These are phyloP conservation scores for Ophiognomonia clavigignenti-juglandacearum DNA, from an alignment of 2,329 filamentous ascomycete species.

Conservation along the genomic window DNA sequence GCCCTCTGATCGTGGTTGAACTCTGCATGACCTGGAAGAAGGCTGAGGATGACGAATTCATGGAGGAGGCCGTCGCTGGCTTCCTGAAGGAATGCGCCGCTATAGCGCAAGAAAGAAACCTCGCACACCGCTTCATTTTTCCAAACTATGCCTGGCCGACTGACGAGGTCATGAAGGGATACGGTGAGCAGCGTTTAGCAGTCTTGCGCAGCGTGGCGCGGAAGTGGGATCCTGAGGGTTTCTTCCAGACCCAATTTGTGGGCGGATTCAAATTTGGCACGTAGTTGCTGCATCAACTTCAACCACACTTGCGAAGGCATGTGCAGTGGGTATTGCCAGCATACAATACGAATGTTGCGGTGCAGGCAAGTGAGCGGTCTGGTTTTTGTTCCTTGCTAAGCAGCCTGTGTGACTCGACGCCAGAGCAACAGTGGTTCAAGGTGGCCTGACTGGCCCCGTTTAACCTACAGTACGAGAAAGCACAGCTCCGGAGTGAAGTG, in stretches of 20 bases:
- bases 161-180: background rate
- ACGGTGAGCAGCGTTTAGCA: background rate
- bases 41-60: slow-evolving; percentile 1
- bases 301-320: background rate
- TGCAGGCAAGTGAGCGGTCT: too few relatives aligned
- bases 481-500: too few relatives aligned
- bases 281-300: background rate
- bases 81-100: background rate
- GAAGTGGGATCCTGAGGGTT: slow-evolving; percentile 3
- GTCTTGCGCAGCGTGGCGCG: background rate
- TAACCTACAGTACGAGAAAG: too few relatives aligned
- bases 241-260: slow-evolving; percentile 6
- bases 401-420: too few relatives aligned
- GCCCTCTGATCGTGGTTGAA: background rate
- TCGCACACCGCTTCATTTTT: slow-evolving; percentile 2
- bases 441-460: too few relatives aligned
- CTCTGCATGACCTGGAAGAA: slow-evolving; percentile 4
- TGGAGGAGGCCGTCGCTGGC: background rate
- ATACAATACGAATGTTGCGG: too few relatives aligned
- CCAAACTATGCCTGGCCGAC: slow-evolving; percentile 7
- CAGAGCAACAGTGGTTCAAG: too few relatives aligned
- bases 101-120: background rate
- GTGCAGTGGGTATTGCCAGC: too few relatives aligned
- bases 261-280: slow-evolving; percentile 1
- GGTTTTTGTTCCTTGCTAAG: too few relatives aligned